phyloP scores from a whole-genome alignment of 768 basidiomycete species.

The Auriscalpium vulgare region DNA sequence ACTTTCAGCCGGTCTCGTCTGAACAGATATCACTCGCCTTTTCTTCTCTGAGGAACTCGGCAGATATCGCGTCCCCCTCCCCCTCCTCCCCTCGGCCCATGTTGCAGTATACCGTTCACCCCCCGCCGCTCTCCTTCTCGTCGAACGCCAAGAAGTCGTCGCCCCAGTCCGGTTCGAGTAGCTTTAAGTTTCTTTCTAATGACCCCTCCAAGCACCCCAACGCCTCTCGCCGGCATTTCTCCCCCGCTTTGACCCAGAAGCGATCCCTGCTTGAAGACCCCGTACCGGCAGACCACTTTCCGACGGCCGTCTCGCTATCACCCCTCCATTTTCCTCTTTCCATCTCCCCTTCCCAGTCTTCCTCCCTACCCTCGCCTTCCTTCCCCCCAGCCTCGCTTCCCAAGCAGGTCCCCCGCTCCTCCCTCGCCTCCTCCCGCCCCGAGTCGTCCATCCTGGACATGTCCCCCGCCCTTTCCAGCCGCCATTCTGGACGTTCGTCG shows the following conservation, averaged over 20 bases:
- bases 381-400: constrained; percentile 19
- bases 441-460: constrained; percentile 8
- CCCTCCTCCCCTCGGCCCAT: constrained; percentile 17
- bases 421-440: constrained; percentile 16
- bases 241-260: constrained; percentile 15
- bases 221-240: constrained; percentile 5
- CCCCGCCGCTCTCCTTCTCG: constrained; percentile 26
- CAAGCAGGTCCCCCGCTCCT: constrained; percentile 17
- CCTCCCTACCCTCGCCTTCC: constrained; percentile 27
- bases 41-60: constrained; percentile 19
- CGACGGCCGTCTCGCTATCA: constrained; percentile 23
- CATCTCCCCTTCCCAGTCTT: constrained; percentile 24
- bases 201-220: constrained; percentile 1
- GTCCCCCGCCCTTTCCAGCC: constrained; percentile 1
- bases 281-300: constrained; percentile 12
- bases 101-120: constrained; percentile 30
- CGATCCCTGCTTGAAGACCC: background rate
- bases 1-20: constrained; percentile 55
- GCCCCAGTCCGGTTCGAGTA: constrained; percentile 19
- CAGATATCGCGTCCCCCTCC: constrained; percentile 25
- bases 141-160: constrained; percentile 22
- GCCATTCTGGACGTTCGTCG: constrained; percentile 10
- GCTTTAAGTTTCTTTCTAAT: constrained; percentile 12
- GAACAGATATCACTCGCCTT: constrained; percentile 29
- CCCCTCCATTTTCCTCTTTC: constrained; percentile 26